Evolutionary conservation across 2,329 filamentous ascomycete species (phyloP).

Genomic region (Fonsecaea pugnacius): DNA sequence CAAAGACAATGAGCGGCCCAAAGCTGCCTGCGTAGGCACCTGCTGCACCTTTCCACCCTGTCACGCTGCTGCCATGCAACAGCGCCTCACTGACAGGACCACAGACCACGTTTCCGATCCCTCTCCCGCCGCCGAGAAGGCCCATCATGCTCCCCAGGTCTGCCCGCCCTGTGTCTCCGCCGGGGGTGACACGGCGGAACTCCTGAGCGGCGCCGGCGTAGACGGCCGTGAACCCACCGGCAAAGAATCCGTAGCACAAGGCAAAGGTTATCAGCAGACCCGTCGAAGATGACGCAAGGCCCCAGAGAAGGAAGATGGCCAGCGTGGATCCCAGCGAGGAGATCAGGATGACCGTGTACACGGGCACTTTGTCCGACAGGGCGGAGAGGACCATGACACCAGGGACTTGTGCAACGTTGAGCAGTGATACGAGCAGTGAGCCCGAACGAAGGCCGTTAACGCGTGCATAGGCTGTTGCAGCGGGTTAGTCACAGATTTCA

Average conservation of each 20-base stretch:
- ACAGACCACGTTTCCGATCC: conserved; percentile 56
- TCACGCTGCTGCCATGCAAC: not conserved
- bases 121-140: conserved; percentile 54
- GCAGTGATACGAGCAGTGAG: conserved; percentile 30
- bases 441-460: not conserved
- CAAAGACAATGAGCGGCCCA: conserved; percentile 46
- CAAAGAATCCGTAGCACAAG: conserved; percentile 51
- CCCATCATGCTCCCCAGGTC: conserved; percentile 57
- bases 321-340: conserved; percentile 49
- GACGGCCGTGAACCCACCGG: conserved; percentile 47
- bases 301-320: conserved; percentile 55
- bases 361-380: conserved; percentile 49
- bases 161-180: conserved; percentile 32
- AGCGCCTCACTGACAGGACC: conserved; percentile 57
- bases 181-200: conserved; percentile 16
- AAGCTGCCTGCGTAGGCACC: conserved; percentile 8
- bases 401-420: conserved; percentile 45
- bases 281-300: conserved; percentile 48
- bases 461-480: conserved; percentile 7
- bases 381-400: conserved; percentile 44
- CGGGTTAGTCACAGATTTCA: not conserved
- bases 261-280: conserved; percentile 48
- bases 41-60: conserved; percentile 7
- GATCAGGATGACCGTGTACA: conserved; percentile 50
- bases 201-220: conserved; percentile 52